phyloP scores from a whole-genome alignment of 371 early-diverging fungal species.

The Zopfochytrium polystomum region DNA sequence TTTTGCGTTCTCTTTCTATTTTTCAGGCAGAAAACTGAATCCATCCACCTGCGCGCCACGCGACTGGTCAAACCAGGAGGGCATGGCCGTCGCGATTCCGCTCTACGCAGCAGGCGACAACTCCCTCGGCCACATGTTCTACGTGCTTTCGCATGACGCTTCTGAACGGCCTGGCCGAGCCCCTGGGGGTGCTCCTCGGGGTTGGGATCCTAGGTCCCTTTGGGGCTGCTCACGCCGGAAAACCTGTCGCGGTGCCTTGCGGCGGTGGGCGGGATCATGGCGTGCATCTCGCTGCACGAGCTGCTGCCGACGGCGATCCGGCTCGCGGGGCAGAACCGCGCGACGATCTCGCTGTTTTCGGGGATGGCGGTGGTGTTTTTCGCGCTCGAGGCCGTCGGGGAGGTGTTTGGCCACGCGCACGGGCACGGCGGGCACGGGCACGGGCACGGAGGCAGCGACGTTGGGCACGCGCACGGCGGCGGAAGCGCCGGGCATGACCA shows the following conservation, averaged over 20 bases:
- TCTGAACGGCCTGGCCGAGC: slow-evolving; percentile 55
- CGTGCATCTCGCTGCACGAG: slow-evolving; percentile 53
- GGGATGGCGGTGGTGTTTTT: slow-evolving; percentile 50
- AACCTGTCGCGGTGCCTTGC: slow-evolving; percentile 48
- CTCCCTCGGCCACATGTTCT: slow-evolving; percentile 31
- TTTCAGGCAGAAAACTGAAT: not conserved
- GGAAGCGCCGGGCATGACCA: slow-evolving; percentile 13
- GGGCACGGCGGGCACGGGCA: slow-evolving; percentile 13
- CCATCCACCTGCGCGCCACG: too few relatives aligned
- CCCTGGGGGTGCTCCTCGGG: slow-evolving; percentile 51
- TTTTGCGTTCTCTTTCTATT: not conserved
- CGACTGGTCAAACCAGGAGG: slow-evolving; percentile 24
- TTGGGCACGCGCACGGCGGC: slow-evolving; percentile 10
- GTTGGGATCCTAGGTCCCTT: slow-evolving; percentile 38
- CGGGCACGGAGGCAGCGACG: slow-evolving; percentile 6
- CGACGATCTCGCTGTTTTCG: slow-evolving; percentile 39
- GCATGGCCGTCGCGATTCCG: slow-evolving; percentile 54
- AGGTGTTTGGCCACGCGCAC: slow-evolving; percentile 39
- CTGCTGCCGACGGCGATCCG: slow-evolving; percentile 49
- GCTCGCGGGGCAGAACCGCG: slow-evolving; percentile 44
- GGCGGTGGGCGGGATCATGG: slow-evolving; percentile 55
- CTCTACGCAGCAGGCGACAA: slow-evolving; percentile 46
- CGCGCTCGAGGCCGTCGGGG: slow-evolving; percentile 44
- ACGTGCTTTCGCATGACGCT: slow-evolving; percentile 47
- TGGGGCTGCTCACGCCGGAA: slow-evolving; percentile 34